phyloP scores from a whole-genome alignment of 2,329 filamentous ascomycete species.

The Rhynchosporium graminicola region DNA sequence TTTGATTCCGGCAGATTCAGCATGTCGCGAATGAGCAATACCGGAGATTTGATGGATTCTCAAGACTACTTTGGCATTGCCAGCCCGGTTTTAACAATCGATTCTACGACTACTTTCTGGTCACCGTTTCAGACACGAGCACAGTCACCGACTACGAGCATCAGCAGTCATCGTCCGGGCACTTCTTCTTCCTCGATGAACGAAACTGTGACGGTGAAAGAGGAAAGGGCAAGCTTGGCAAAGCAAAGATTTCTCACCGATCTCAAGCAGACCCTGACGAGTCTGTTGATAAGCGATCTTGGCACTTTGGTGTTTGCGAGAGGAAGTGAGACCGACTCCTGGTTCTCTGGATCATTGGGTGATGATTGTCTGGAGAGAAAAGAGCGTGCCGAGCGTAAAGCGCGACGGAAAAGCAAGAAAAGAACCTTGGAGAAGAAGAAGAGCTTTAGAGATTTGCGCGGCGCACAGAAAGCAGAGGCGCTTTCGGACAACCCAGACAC shows the following conservation, averaged over 20 bases:
- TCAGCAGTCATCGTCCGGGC: conserved; percentile 62
- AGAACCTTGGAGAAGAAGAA: conserved; percentile 63
- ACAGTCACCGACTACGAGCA: conserved; percentile 63
- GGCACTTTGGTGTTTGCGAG: conserved; percentile 79
- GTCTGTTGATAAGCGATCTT: conserved; percentile 84
- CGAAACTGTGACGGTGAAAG: conserved; percentile 62
- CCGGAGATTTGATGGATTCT: conserved; percentile 66
- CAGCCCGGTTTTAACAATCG: conserved; percentile 70
- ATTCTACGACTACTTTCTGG: conserved; percentile 82
- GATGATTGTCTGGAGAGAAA: conserved; percentile 65
- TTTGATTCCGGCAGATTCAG: conserved; percentile 69
- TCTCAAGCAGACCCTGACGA: conserved; percentile 77
- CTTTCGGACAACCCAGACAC: conserved; percentile 31
- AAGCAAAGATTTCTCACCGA: conserved; percentile 78
- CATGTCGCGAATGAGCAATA: conserved; percentile 56
- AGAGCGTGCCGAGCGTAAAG: conserved; percentile 45
- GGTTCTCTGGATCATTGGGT: conserved; percentile 69
- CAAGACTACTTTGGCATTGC: conserved; percentile 69
- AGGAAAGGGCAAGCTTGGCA: conserved; percentile 59
- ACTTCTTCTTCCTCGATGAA: conserved; percentile 65
- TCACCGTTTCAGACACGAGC: conserved; percentile 74
- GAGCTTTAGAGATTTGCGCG: conserved; percentile 66
- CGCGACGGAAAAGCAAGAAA: conserved; percentile 50
- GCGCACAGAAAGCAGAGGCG: conserved; percentile 46
- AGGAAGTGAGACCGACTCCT: conserved; percentile 89